These are phyloP conservation scores for Pythium aquatile DNA, from an alignment of 352 stramenopile genomes.

Conservation along the genomic window DNA sequence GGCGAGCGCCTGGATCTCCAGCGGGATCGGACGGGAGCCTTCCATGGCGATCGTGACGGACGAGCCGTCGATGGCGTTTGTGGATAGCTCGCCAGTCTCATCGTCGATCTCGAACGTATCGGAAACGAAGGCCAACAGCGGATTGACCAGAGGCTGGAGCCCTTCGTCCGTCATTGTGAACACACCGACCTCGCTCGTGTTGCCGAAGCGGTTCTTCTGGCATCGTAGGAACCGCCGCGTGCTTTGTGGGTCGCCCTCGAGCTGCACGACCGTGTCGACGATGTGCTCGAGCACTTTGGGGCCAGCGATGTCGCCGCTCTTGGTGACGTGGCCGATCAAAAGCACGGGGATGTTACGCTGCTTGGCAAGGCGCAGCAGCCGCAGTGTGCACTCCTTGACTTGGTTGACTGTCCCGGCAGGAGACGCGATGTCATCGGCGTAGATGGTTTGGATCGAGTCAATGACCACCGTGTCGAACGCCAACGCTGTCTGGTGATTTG, in stretches of 20 bases:
- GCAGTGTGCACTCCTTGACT: constrained; percentile 94
- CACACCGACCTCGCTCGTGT: constrained; percentile 94
- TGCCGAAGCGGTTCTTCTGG: constrained; percentile 96
- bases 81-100: constrained; percentile 14
- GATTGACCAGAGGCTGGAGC: constrained; percentile 74
- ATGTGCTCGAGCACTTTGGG: constrained; percentile 91
- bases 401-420: constrained; percentile 89
- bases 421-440: constrained; percentile 80
- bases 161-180: constrained; percentile 93
- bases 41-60: constrained; percentile 93
- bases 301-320: constrained; percentile 94
- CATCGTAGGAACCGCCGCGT: constrained; percentile 89
- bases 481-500: background rate
- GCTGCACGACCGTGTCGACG: constrained; percentile 95
- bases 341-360: constrained; percentile 90
- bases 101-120: constrained; percentile 22
- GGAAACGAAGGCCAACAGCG: constrained; percentile 80
- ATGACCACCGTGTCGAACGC: constrained; percentile 86
- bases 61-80: constrained; percentile 57
- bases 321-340: constrained; percentile 97
- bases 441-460: constrained; percentile 97
- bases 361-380: constrained; percentile 94
- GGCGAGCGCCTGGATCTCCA: constrained; percentile 94
- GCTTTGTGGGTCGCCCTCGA: constrained; percentile 91
- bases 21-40: constrained; percentile 90